Evolutionary conservation across 75 land plant genomes (phyloP).

Genomic region (Isoetes taiwanensis): DNA sequence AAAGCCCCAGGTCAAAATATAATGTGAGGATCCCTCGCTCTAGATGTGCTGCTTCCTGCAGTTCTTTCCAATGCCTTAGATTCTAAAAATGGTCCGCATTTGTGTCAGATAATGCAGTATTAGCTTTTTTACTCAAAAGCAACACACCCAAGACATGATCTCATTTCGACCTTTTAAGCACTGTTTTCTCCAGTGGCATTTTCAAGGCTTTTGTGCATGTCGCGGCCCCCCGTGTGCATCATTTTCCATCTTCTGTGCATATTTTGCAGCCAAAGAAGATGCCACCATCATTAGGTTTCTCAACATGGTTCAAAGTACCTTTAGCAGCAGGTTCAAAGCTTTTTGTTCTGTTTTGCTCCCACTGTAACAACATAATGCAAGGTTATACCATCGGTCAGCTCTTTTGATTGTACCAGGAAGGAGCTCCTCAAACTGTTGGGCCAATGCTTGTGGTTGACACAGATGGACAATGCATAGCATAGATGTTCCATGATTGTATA

Average conservation of each 20-base stretch:
- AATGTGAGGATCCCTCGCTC: slow-evolving; percentile 31
- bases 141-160: slow-evolving; percentile 48
- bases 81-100: slow-evolving; percentile 34
- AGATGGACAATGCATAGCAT: slow-evolving; percentile 53
- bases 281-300: slow-evolving; percentile 34
- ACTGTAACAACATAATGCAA: slow-evolving; percentile 80
- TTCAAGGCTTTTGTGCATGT: slow-evolving; percentile 43
- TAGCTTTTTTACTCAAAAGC: slow-evolving; percentile 38
- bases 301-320: slow-evolving; percentile 32
- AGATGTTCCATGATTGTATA: slow-evolving; percentile 63
- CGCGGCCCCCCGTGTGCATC: slow-evolving; percentile 34
- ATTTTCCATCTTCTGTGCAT: slow-evolving; percentile 30
- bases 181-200: slow-evolving; percentile 13
- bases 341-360: slow-evolving; percentile 33
- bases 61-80: slow-evolving; percentile 41
- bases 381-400: slow-evolving; percentile 40
- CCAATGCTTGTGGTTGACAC: slow-evolving; percentile 38
- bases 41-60: slow-evolving; percentile 33
- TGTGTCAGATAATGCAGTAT: slow-evolving; percentile 34
- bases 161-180: slow-evolving; percentile 17
- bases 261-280: slow-evolving; percentile 78
- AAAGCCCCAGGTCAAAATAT: slow-evolving; percentile 47
- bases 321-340: slow-evolving; percentile 53
- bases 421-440: slow-evolving; percentile 57
- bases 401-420: slow-evolving; percentile 45